Conservation (phyloP, 2,329 filamentous ascomycete species). For the Colletotrichum spinosum region DNA sequence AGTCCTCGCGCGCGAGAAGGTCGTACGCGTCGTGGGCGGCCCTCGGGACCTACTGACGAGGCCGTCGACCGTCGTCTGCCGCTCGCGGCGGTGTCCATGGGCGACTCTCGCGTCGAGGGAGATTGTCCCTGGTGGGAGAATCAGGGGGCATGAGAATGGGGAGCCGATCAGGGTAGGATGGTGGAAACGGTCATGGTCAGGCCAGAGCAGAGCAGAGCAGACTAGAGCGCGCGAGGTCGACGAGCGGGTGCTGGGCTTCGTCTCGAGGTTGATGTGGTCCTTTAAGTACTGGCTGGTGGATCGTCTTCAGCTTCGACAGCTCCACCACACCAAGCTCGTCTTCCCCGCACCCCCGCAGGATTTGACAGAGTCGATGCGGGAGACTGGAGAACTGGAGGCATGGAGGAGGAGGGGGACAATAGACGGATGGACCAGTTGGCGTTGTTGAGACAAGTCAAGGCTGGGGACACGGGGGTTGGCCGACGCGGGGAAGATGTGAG, state of each 20-base stretch:
- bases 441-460: too few relatives aligned
- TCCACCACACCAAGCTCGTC: not conserved
- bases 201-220: too few relatives aligned
- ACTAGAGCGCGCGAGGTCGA: too few relatives aligned
- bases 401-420: too few relatives aligned
- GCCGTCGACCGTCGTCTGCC: slow-evolving; percentile 12
- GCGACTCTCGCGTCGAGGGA: slow-evolving; percentile 19
- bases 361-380: too few relatives aligned
- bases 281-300: slow-evolving; percentile 18
- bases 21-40: slow-evolving; percentile 25
- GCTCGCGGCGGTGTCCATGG: slow-evolving; percentile 7
- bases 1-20: slow-evolving; percentile 24
- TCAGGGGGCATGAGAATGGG: slow-evolving; percentile 4
- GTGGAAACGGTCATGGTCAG: too few relatives aligned
- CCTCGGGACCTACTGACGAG: slow-evolving; percentile 10
- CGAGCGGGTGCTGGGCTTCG: slow-evolving; percentile 3
- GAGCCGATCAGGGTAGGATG: too few relatives aligned
- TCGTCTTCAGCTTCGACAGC: not conserved
- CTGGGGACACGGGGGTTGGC: too few relatives aligned
- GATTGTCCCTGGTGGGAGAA: not conserved
- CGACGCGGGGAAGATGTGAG: too few relatives aligned
- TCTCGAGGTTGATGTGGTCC: slow-evolving; percentile 18
- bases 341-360: not conserved
- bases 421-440: too few relatives aligned
- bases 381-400: too few relatives aligned